Evolutionary conservation across 139 green algal genomes (phyloP).

Genomic region (Pseudopediastrum boryanum): DNA sequence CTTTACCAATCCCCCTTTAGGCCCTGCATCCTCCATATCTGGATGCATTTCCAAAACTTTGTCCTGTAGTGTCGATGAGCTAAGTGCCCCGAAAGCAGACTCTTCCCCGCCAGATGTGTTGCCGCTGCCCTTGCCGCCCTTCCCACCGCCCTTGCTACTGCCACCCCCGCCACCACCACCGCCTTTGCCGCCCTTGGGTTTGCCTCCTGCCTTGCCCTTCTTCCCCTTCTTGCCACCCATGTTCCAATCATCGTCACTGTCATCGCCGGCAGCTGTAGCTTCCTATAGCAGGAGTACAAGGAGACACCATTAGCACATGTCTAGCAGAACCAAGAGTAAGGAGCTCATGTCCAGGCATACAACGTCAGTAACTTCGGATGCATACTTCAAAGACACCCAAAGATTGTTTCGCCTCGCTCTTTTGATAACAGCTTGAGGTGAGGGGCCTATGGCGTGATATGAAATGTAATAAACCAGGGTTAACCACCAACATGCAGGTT

Average conservation of each 20-base stretch:
- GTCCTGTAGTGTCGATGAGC: slow-evolving; percentile 35
- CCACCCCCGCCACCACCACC: slow-evolving; percentile 2
- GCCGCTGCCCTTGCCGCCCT: slow-evolving; percentile 13
- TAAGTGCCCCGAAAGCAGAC: slow-evolving; percentile 30
- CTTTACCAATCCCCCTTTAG: slow-evolving; percentile 33
- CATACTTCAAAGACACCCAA: too few species aligned
- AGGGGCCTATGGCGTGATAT: too few species aligned
- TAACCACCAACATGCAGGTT: too few species aligned
- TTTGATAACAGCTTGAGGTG: too few species aligned
- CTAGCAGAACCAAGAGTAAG: too few species aligned
- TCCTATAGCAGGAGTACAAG: too few species aligned
- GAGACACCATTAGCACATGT: too few species aligned
- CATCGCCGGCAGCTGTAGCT: slow-evolving; percentile 14
- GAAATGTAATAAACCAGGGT: too few species aligned
- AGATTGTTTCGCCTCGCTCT: too few species aligned
- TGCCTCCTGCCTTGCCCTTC: slow-evolving; percentile 49
- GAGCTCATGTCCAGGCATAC: too few species aligned
- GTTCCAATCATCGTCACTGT: slow-evolving; percentile 63
- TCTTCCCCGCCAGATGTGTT: not conserved
- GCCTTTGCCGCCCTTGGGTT: slow-evolving; percentile 35
- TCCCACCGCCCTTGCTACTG: slow-evolving; percentile 7
- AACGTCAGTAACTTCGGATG: too few species aligned
- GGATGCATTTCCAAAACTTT: slow-evolving; percentile 58
- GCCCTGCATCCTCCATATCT: slow-evolving; percentile 51
- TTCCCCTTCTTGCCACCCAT: slow-evolving; percentile 51